Evolutionary conservation across 2,329 filamentous ascomycete genomes (phyloP).

Genomic region (Cladosporium colombiae): DNA sequence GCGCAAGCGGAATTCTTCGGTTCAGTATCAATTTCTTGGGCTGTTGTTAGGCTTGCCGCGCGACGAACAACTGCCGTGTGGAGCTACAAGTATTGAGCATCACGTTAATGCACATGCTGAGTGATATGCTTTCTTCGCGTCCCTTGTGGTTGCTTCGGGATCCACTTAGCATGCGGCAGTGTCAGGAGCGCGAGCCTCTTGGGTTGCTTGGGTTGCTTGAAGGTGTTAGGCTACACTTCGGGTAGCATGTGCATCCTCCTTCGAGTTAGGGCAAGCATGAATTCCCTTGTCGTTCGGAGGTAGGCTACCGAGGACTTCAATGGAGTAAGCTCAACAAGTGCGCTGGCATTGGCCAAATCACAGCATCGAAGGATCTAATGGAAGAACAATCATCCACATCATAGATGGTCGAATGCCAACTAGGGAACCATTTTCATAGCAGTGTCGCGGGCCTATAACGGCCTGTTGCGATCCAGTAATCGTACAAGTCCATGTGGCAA

Average conservation of each 20-base stretch:
- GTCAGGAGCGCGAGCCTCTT: not conserved
- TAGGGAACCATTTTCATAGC: not conserved
- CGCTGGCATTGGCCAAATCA: not conserved
- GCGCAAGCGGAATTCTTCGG: not conserved
- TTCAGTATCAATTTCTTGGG: not conserved
- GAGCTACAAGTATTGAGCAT: not conserved
- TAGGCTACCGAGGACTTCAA: not conserved
- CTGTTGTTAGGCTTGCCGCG: not conserved
- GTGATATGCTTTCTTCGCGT: not conserved
- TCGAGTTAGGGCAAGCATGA: not conserved
- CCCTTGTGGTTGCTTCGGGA: not conserved
- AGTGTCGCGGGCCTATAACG: not conserved
- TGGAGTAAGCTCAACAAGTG: not conserved
- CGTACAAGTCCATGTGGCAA: not conserved
- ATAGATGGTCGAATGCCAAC: not conserved
- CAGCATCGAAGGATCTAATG: not conserved
- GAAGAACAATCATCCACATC: not conserved
- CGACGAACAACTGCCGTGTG: not conserved
- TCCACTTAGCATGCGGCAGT: not conserved
- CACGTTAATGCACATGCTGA: not conserved
- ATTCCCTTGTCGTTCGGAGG: not conserved
- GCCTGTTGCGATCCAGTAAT: not conserved
- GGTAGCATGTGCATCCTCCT: not conserved
- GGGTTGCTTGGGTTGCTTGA: not conserved
- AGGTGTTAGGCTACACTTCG: not conserved